Conservation (phyloP, 805 yeast species). For the Cyberlindnera mrakii region DNA sequence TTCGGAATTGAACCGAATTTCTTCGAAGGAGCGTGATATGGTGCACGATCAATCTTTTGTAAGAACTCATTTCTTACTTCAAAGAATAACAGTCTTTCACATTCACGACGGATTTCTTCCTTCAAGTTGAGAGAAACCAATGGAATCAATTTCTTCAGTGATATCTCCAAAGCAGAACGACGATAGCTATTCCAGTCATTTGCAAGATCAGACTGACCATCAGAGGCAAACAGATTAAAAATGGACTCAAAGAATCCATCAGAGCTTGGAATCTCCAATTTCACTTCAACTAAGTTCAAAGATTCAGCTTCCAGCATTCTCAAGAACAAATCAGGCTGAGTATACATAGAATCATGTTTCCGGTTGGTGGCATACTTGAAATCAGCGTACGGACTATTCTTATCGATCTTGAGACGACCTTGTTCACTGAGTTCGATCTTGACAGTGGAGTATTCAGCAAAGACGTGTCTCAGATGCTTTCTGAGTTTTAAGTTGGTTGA, state of each 20-base stretch:
- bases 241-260: conserved; percentile 38
- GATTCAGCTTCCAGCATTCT: conserved; percentile 91
- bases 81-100: conserved; percentile 63
- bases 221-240: conserved; percentile 57
- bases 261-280: conserved; percentile 42
- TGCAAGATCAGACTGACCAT: conserved; percentile 70
- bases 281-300: conserved; percentile 62
- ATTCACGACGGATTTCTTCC: conserved; percentile 70
- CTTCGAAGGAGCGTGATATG: conserved; percentile 73
- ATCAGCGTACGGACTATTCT: conserved; percentile 76
- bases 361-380: conserved; percentile 87
- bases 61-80: conserved; percentile 67
- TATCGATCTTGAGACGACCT: conserved; percentile 71
- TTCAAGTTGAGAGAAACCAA: conserved; percentile 70
- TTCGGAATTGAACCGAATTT: conserved; percentile 80
- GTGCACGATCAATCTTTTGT: conserved; percentile 84
- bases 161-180: conserved; percentile 55
- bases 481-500: conserved; percentile 78
- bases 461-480: conserved; percentile 58
- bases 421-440: conserved; percentile 79
- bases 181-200: conserved; percentile 79
- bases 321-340: conserved; percentile 74
- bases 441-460: conserved; percentile 56
- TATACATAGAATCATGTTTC: conserved; percentile 65
- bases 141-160: conserved; percentile 62